A percentile compares a stretch with the other conserved stretches of the same genome.
Evolutionary conservation across 169 alveolate species (phyloP).

Genomic region (Cryptosporidium felis): DNA sequence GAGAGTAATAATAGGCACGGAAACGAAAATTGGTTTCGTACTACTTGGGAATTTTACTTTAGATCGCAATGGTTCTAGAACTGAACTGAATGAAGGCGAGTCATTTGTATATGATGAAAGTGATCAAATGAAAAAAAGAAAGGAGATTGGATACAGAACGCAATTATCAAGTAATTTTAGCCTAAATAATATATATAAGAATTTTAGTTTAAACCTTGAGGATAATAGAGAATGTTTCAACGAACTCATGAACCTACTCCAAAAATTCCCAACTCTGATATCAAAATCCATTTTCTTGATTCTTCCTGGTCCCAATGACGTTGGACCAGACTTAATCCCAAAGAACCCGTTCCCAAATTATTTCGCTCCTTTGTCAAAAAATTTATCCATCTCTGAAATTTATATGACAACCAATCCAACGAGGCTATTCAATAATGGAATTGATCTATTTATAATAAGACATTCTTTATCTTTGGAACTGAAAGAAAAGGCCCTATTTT

Average conservation of each 20-base stretch:
- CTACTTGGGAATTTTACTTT: slow-evolving; percentile 40
- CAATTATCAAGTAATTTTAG: too few species aligned
- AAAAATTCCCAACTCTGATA: slow-evolving; percentile 10
- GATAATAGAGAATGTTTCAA: slow-evolving; percentile 14
- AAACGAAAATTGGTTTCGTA: slow-evolving; percentile 15
- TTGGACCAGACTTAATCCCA: slow-evolving; percentile 61
- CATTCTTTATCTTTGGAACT: slow-evolving; percentile 44
- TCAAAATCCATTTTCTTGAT: slow-evolving; percentile 9
- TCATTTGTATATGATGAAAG: background rate
- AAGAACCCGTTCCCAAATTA: slow-evolving; percentile 36
- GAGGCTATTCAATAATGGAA: background rate
- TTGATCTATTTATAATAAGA: slow-evolving; percentile 2
- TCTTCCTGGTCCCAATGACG: slow-evolving; percentile 59
- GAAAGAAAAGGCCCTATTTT: slow-evolving; percentile 55
- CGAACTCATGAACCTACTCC: background rate
- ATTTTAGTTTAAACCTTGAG: too few species aligned
- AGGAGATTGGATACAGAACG: too few species aligned
- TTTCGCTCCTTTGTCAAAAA: slow-evolving; percentile 14
- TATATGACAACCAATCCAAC: slow-evolving; percentile 26
- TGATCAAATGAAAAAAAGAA: background rate
- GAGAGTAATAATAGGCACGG: background rate
- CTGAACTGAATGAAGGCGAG: background rate
- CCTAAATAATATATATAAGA: background rate
- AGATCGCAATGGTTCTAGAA: background rate
- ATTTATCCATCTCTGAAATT: slow-evolving; percentile 1